These are phyloP conservation scores for Penicillium nordicum DNA, from an alignment of 2,329 filamentous ascomycete genomes.

Conservation along the genomic window DNA sequence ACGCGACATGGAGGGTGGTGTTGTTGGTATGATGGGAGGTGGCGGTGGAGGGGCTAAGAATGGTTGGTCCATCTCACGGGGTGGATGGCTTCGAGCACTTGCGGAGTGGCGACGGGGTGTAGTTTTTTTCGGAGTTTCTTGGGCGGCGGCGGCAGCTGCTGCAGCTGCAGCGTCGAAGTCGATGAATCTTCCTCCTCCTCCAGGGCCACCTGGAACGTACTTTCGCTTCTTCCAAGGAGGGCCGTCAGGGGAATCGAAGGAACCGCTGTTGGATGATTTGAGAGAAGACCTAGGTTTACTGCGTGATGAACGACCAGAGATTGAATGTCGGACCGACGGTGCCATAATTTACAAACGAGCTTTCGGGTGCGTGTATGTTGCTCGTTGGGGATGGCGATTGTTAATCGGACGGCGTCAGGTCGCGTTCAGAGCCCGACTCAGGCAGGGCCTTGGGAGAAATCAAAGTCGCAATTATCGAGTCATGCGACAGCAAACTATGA, in stretches of 20 bases:
- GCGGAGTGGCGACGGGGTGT: conserved; percentile 43
- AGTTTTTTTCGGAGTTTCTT: conserved; percentile 22
- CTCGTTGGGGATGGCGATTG: conserved; percentile 16
- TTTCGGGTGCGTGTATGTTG: conserved; percentile 10
- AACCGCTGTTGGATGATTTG: conserved; percentile 28
- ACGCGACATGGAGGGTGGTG: conserved; percentile 38
- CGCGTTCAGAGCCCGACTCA: conserved; percentile 15
- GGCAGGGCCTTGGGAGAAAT: not conserved
- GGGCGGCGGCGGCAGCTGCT: conserved; percentile 64
- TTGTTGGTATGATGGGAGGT: conserved; percentile 30
- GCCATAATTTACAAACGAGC: conserved; percentile 27
- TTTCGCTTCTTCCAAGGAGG: conserved; percentile 67
- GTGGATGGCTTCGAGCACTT: conserved; percentile 53
- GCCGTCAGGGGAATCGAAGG: conserved; percentile 44
- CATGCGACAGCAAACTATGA: not conserved
- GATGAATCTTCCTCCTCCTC: conserved; percentile 79
- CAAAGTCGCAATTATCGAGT: not conserved
- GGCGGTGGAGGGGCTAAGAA: conserved; percentile 28
- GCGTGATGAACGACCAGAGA: conserved; percentile 28
- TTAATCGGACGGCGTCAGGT: conserved; percentile 19
- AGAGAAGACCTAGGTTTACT: conserved; percentile 31
- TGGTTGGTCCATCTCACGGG: conserved; percentile 43
- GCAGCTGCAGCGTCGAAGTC: conserved; percentile 55
- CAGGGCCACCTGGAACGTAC: conserved; percentile 83
- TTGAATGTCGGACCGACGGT: conserved; percentile 28